Base-by-base conservation (phyloP, 257 asterid genomes). In the Forsythia viridissima region DNA sequence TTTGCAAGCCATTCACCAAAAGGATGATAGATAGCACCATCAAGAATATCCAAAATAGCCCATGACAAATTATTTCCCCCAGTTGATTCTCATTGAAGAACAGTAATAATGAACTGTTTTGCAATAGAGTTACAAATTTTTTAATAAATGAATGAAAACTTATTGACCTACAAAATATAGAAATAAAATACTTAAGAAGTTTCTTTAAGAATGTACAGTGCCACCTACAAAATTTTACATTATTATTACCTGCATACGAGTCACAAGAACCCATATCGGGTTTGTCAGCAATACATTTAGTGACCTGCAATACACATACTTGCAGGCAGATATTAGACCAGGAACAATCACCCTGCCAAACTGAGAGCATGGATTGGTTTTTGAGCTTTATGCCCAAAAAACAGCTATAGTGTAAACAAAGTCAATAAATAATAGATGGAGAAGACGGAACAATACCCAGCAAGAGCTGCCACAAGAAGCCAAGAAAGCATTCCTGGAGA, bases 231-330 rank as follows among this genome's bases (percentile, higher is more conserved):
- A 46, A 42, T 51, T 24, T 41, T 71, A 34, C 15, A 76, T 67
- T 30, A 42, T 18, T 16, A 61, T 40, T 84, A 91, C 98, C 98
- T 94, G 98, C 98, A 94, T 94, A 70, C 97, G 97, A 73, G 97
- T 94, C 82, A 94, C 98, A 63, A 94, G 92, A 44, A 92, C 93
- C 97, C 98, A 94, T 87, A 92, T 91, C 34, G 98, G 98, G 80
- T 82, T 94, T 75, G 98, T 94, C 68, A 90, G 76, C 84, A 94
- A 83, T 68, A 94, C 97, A 77, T 94, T 94, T 65, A 92, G 77
- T 24, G 97, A 86, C 85, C 98, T 91, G 91, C 80, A 37, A 73
- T 68, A 20, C 51, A 73, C 44, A 70, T 52, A 75, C 16, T 80
- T 42, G 15, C 38, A 77, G 44, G 78, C 66, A 46, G 15, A 63